Percentiles rank a stretch among this genome's conserved stretches.
Conservation (phyloP, 768 basidiomycete species). For the Chalciporus chontae region DNA sequence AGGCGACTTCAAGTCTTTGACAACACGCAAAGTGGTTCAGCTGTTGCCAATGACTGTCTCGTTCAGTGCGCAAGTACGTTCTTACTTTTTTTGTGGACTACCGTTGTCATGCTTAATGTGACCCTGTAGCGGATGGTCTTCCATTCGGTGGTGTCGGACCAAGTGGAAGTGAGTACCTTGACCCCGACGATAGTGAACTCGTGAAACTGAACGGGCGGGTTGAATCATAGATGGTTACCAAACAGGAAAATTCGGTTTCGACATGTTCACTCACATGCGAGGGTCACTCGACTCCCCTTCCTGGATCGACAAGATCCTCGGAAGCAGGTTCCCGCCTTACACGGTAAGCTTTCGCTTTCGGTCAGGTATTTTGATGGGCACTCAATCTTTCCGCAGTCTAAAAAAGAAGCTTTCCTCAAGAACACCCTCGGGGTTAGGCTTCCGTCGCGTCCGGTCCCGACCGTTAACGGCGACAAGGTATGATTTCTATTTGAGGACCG, state of each 20-base stretch:
- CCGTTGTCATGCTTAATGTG: not conserved
- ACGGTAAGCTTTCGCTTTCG: conserved; percentile 10
- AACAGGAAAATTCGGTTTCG: conserved; percentile 72
- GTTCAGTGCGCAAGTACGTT: conserved; percentile 55
- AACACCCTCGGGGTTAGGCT: conserved; percentile 12
- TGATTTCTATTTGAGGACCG: not conserved
- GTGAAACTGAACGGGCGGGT: not conserved
- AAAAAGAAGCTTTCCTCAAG: conserved; percentile 24
- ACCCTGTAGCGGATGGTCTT: conserved; percentile 47
- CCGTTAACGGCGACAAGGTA: conserved; percentile 19
- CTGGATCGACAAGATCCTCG: conserved; percentile 28
- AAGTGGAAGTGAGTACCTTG: conserved; percentile 58
- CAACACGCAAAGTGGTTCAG: conserved; percentile 69
- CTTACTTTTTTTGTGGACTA: not conserved
- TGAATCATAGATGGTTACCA: conserved; percentile 54
- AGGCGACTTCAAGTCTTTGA: conserved; percentile 47
- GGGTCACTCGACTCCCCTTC: conserved; percentile 45
- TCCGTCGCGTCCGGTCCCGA: conserved; percentile 19
- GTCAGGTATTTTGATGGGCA: too few species aligned
- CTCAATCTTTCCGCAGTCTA: conserved; percentile 10
- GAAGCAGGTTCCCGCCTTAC: conserved; percentile 30
- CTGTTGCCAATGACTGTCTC: conserved; percentile 65
- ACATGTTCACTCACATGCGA: conserved; percentile 74
- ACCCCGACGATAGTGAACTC: not conserved
- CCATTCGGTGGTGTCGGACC: conserved; percentile 75